Base-by-base conservation (phyloP, 2,329 filamentous ascomycete genomes). In the Aspergillus eucalypticola region DNA sequence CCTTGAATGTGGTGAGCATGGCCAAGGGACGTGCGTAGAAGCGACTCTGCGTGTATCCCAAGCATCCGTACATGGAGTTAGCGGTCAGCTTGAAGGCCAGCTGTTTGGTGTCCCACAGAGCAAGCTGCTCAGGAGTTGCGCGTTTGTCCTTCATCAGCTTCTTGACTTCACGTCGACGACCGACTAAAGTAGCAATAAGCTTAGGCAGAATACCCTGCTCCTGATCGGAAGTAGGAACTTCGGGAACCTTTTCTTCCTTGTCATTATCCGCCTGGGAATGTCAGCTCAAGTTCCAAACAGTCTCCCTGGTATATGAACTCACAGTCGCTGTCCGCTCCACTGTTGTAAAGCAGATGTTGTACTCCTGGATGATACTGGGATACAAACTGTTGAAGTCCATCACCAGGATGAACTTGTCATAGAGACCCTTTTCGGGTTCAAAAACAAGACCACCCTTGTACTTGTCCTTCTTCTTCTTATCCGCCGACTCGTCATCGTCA, bases 371-470 rank as follows among this genome's bases (percentile, higher is more conserved):
- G 72, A 99, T 98, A 73, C 92, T 97, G 32, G 95, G 95, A 71
- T 99, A 99, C 63, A 99, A 83, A 69, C 93, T 97, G 84, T 99
- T 99, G 83, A 99, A 99, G 82, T 99, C 95, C 96, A 99, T 99
- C 76, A 99, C 96, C 58, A 99, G 85, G 56, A 99, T 90, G 76
- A 96, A 97, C 78, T 96, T 96, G 83, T 99, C 95, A 73, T 99
- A 99, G 4, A 99, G 84, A 17, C 96, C 95, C 76, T 94, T 97
- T 75, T 98, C 93, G 4, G 95, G 95, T 75, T 99, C 95, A 69
- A 99, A 98, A 59, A 99, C 95, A 32, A 99, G 87, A 83, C 96
- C 95, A 73, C 95, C 95, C 81, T 99, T 98, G 82, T 90, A 99
- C 78, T 98, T 99, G 79, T 99, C 96, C 77, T 97, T 99, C 83